Conservation (phyloP, 768 basidiomycete species). For the Leucogyrophana mollusca region DNA sequence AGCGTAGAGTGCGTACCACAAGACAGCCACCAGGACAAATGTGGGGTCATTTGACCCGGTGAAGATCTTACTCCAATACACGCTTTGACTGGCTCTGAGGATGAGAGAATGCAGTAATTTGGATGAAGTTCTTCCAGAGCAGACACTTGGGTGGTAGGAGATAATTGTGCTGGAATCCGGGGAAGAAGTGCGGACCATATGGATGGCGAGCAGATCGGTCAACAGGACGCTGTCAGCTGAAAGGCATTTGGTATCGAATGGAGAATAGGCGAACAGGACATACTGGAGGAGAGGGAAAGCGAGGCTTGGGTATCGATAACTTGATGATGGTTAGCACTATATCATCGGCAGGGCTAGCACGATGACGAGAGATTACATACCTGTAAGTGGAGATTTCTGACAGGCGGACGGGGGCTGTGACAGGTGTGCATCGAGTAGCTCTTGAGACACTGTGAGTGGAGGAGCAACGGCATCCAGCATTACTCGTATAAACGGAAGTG, state of each 20-base stretch:
- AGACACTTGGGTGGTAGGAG: slow-evolving; percentile 32
- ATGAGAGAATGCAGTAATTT: slow-evolving; percentile 27
- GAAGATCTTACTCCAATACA: slow-evolving; percentile 37
- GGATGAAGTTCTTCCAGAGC: slow-evolving; percentile 24
- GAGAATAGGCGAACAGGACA: slow-evolving; percentile 5
- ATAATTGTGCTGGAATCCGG: slow-evolving; percentile 27
- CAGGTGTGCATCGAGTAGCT: background rate
- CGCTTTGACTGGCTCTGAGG: slow-evolving; percentile 32
- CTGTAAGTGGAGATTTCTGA: no score
- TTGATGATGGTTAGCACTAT: slow-evolving; percentile 12
- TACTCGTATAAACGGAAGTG: slow-evolving; percentile 39
- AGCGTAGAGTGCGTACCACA: slow-evolving; percentile 62
- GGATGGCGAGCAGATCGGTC: slow-evolving; percentile 37
- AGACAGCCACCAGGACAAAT: slow-evolving; percentile 34
- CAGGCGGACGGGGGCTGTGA: no score
- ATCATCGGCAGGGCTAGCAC: background rate
- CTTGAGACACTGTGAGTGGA: slow-evolving; percentile 13
- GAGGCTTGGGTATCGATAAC: slow-evolving; percentile 35
- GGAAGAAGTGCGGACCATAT: slow-evolving; percentile 32
- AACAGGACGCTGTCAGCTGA: slow-evolving; percentile 23
- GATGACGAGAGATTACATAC: background rate
- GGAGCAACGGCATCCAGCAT: slow-evolving; percentile 32
- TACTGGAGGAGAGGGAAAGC: slow-evolving; percentile 18
- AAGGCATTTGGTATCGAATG: background rate
- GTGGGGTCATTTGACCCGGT: slow-evolving; percentile 29